Evolutionary conservation across 73 alveolate species (phyloP), one percentile per base, ranked within the genome.

Genomic region (Breviolum minutum): DNA sequence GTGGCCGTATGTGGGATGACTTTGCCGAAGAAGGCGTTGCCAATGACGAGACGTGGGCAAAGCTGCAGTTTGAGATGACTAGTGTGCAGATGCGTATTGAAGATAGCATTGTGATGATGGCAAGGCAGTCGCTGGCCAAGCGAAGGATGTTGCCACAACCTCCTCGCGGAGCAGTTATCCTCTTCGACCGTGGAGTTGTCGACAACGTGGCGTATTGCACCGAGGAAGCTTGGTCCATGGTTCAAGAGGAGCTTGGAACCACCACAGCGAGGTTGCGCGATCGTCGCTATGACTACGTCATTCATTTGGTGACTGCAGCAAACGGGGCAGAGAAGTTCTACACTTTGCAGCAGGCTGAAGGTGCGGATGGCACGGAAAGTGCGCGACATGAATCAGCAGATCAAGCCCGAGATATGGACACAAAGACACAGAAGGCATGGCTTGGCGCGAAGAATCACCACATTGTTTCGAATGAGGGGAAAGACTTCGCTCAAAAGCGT

Each of bases 191-290:
- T 16, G 97, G 97, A 26, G 97, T 91, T 17, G 97, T 91, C 40
- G 97, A 91, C 97, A 91, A 91, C 32, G 88, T 73, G 64, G 97
- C 97, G 63, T 91, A 91, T 77, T 91, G 97, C 97, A 91, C 90
- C 2, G 88, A 88, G 94, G 94, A 85, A 22, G 94, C 94, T 26
- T 85, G 94, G 94, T 22, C 76, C 60, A 85, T 85, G 94, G 94
- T 85, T 12, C 94, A 62, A 14, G 79, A 85, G 68, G 60, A 61
- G 95, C 95, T 87, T 4, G 95, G 95, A 70, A 87, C 95, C 17
- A 87, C 95, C 19, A 87, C 95, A 12, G 95, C 95, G 7, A 70
- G 95, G 64, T 71, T 87, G 10, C 80, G 95, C 10, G 95, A 87
- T 32, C 80, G 95, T 17, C 81, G 95, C 22, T 87, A 87, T 32